phyloP scores from a whole-genome alignment of 2,329 filamentous ascomycete species.

The Fusarium secorum region DNA sequence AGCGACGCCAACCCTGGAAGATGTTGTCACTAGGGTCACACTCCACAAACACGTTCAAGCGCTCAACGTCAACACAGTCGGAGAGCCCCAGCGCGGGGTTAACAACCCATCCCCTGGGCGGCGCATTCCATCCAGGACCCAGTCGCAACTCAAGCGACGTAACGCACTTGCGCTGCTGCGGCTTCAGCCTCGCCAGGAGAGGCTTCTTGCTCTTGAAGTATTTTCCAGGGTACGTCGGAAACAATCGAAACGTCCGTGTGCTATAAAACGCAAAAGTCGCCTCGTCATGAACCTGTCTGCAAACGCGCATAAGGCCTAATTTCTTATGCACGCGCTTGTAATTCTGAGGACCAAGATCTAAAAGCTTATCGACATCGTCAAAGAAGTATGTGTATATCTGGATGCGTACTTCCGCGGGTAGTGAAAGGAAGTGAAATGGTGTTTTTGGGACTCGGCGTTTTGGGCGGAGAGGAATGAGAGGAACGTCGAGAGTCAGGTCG shows the following conservation, averaged over 20 bases:
- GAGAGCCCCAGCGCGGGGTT: conserved; percentile 68
- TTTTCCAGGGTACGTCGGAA: conserved; percentile 68
- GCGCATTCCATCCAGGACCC: conserved; percentile 75
- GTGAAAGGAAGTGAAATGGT: conserved; percentile 70
- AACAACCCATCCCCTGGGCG: conserved; percentile 75
- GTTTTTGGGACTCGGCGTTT: conserved; percentile 47
- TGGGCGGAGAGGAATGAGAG: conserved; percentile 43
- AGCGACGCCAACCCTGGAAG: conserved; percentile 72
- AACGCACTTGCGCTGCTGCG: conserved; percentile 65
- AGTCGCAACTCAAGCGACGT: conserved; percentile 73
- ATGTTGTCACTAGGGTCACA: conserved; percentile 73
- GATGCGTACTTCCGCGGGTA: conserved; percentile 74
- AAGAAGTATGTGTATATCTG: conserved; percentile 74
- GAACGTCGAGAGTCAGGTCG: conserved; percentile 53
- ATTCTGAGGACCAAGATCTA: conserved; percentile 74
- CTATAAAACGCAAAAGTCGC: conserved; percentile 72
- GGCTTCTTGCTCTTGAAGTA: conserved; percentile 79
- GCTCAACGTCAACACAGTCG: conserved; percentile 67
- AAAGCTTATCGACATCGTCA: conserved; percentile 57
- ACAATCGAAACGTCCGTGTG: conserved; percentile 68
- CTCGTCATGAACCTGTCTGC: conserved; percentile 67
- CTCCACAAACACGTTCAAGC: conserved; percentile 73
- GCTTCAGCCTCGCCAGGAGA: conserved; percentile 70
- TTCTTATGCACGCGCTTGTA: conserved; percentile 67
- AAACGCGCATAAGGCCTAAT: conserved; percentile 68